These are phyloP conservation scores for Penicillium crystallinum DNA, from an alignment of 495 filamentous ascomycete genomes.

Conservation along the genomic window DNA sequence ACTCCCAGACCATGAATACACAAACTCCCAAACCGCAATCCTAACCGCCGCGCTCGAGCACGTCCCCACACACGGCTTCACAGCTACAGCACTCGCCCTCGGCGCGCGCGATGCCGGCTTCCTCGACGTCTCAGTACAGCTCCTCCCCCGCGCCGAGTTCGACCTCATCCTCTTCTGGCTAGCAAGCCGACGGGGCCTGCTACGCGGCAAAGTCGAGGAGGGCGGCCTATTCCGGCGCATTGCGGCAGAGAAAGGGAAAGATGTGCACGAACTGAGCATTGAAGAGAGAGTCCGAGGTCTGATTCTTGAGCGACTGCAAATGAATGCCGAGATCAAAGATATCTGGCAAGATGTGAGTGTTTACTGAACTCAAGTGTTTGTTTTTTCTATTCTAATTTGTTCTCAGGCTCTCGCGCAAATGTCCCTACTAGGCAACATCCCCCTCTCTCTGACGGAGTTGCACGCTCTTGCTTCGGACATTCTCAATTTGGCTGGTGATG, in stretches of 20 bases:
- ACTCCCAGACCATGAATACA: conserved; percentile 55
- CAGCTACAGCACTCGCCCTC: conserved; percentile 58
- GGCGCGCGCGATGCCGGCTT: conserved; percentile 81
- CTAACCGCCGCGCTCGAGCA: conserved; percentile 74
- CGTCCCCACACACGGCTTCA: conserved; percentile 81
- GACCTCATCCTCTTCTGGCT: conserved; percentile 80
- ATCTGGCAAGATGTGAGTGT: conserved; percentile 77
- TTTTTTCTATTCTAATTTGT: conserved; percentile 5
- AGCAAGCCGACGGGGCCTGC: conserved; percentile 55
- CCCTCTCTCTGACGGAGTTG: conserved; percentile 73
- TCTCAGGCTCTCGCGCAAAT: conserved; percentile 81
- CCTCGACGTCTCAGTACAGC: conserved; percentile 75
- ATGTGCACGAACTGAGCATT: conserved; percentile 24
- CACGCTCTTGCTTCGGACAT: conserved; percentile 82
- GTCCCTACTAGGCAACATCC: conserved; percentile 71
- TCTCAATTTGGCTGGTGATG: conserved; percentile 75
- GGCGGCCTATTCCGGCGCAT: conserved; percentile 15
- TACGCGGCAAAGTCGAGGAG: conserved; percentile 49
- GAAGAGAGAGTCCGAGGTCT: conserved; percentile 58
- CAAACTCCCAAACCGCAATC: conserved; percentile 64
- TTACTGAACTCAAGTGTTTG: background rate
- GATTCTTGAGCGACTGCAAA: conserved; percentile 64
- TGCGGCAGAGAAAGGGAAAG: conserved; percentile 2
- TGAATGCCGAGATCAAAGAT: conserved; percentile 63
- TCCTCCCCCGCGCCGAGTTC: conserved; percentile 75